Evolutionary conservation across 495 filamentous ascomycete genomes (phyloP), one percentile per base, ranked within the genome.

Genomic region (Annulohypoxylon bovei): DNA sequence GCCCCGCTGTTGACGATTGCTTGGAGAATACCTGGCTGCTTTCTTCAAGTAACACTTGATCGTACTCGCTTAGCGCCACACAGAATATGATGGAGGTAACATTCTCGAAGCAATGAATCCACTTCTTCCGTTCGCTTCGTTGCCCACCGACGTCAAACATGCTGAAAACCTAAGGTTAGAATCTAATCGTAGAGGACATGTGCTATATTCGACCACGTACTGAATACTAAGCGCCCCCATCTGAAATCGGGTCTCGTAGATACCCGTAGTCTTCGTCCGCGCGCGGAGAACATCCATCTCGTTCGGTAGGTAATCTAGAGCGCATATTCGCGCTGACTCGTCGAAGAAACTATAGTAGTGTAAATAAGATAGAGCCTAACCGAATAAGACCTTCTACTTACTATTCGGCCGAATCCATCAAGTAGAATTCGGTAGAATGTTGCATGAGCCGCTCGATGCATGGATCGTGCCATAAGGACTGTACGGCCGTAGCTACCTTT

Each of bases 21-120:
- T 22, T 53, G 22, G 8, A 62, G 66, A 82, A 47, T 87, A 94
- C 93, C 86, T 99, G 95, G 78, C 95, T 97, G 79, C 91, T 96
- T 80, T 99, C 94, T 82, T 99, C 96, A 37, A 98, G 85, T 52
- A 99, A 84, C 7, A 97, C 94, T 80, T 99, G 95, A 76, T 99
- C 95, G 78, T 99, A 99, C 79, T 99, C 95, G 84, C 96, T 98
- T 70, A 99, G 83, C 18, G 95, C 96, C 46, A 99, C 95, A 73
- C 95, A 98, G 83, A 99, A 99, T 73, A 99, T 98, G 79, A 99
- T 99, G n/a, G 95, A 99, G 8, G 95, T 99, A 70, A 99, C 95
- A 70, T 98, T 97, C 78, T 99, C 95, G 78, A 99, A 99, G 83
- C 95, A 99, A 81, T 99, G 95, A 74, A 99, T 99, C 95, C 95